A percentile compares a stretch with the other conserved stretches of the same genome.
phyloP scores from a whole-genome alignment of 2,329 filamentous ascomycete species.

The Cladosporium velox region DNA sequence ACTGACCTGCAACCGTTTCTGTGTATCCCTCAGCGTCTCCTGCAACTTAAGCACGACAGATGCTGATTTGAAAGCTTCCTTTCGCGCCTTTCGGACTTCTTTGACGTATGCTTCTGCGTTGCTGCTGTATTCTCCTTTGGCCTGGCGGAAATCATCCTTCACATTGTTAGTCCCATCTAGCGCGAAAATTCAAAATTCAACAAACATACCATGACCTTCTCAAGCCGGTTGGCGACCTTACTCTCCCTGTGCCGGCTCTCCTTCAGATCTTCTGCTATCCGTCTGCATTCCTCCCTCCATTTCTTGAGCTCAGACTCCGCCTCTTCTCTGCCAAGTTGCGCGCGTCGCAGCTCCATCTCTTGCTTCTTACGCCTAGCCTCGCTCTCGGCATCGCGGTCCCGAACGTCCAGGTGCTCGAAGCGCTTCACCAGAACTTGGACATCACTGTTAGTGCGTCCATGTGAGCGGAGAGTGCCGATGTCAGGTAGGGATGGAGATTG shows the following conservation, averaged over 20 bases:
- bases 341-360: conserved; percentile 46
- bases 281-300: conserved; percentile 61
- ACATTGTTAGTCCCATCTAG: neutral
- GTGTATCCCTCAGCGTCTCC: conserved; percentile 54
- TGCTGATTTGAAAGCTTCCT: conserved; percentile 75
- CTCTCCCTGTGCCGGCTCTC: conserved; percentile 67
- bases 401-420: conserved; percentile 67
- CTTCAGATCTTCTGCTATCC: conserved; percentile 60
- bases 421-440: conserved; percentile 66
- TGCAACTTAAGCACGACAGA: conserved; percentile 70
- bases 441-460: conserved; percentile 58
- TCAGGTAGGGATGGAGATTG: conserved; percentile 38
- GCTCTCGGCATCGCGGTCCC: conserved; percentile 46
- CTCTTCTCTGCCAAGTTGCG: conserved; percentile 58
- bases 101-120: conserved; percentile 64
- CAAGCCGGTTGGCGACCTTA: conserved; percentile 66
- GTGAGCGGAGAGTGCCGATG: conserved; percentile 33
- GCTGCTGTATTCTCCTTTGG: conserved; percentile 59
- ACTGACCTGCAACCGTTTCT: conserved; percentile 20
- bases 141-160: conserved; percentile 69
- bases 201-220: conserved; percentile 66
- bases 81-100: conserved; percentile 68
- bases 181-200: neutral
- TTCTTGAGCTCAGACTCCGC: conserved; percentile 68
- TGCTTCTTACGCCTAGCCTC: conserved; percentile 46